A percentile compares a stretch with the other conserved stretches of the same genome.
Evolutionary conservation across 805 yeast species (phyloP).

Genomic region (Kazachstania kunashirensis): DNA sequence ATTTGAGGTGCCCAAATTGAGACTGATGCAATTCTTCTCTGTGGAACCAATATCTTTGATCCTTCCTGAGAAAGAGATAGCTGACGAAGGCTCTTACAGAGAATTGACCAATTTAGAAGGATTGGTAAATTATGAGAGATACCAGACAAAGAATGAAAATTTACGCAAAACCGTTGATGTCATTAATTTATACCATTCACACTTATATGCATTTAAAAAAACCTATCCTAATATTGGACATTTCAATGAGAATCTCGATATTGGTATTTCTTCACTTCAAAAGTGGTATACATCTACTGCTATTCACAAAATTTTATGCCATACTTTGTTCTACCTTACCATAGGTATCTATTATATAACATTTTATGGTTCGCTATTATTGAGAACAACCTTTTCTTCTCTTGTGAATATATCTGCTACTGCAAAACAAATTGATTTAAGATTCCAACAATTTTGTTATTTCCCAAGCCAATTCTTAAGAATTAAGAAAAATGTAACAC

Average conservation of each 20-base stretch:
- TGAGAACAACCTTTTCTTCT: conserved; percentile 13
- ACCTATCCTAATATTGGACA: conserved; percentile 7
- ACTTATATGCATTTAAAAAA: conserved; percentile 12
- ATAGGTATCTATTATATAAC: conserved; percentile 12
- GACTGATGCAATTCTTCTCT: conserved; percentile 67
- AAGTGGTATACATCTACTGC: conserved; percentile 3
- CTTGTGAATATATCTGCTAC: conserved; percentile 40
- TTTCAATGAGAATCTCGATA: background rate
- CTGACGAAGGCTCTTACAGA: conserved; percentile 17
- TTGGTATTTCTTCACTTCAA: background rate
- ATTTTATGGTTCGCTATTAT: conserved; percentile 8
- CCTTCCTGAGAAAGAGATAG: conserved; percentile 28
- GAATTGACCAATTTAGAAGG: conserved; percentile 7
- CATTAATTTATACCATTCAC: conserved; percentile 19
- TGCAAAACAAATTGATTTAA: conserved; percentile 68
- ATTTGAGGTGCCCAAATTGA: conserved; percentile 66
- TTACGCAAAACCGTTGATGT: conserved; percentile 13
- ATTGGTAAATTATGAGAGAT: conserved; percentile 10
- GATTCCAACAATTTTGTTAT: conserved; percentile 65
- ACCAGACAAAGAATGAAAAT: conserved; percentile 7
- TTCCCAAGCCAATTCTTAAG: conserved; percentile 72
- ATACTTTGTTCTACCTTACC: conserved; percentile 4
- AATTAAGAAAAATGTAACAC: conserved; percentile 27
- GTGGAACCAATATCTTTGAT: conserved; percentile 62
- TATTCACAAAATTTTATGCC: conserved; percentile 1